Evolutionary conservation across 1,284 basidiomycete genomes (phyloP), one percentile per base, ranked within the genome.

Genomic region (Vanrija humicola): DNA sequence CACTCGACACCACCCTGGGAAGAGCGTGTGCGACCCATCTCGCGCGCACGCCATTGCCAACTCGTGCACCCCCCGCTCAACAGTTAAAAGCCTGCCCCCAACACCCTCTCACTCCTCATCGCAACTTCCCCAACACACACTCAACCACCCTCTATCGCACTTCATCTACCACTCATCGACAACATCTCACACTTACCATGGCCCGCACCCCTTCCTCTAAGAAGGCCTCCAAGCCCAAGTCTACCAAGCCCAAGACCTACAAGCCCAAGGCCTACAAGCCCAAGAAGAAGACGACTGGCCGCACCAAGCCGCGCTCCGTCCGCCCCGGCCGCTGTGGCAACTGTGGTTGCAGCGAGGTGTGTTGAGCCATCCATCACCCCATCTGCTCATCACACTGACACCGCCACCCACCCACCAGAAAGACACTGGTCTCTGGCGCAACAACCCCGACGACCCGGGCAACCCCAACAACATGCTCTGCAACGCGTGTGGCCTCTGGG

Each of bases 401-500:
- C 10, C 28, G 28, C 28, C 28, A 28, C 28, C 10, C 15, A 15
- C 18, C 16, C 34, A n/a, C 21, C 19, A 54, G 52, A 43, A n/a
- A 18, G 39, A 54, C 9, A 54, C 52, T 16, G 34, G 23, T 3
- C 43, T 54, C 39, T 54, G 52, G 52, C 52, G 52, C 38, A 34
- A 38, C n/a, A 48, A 54, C 39, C 46, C 46, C 5, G 40, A 21
- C 19, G 47, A 48, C 40, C n/a, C 18, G 1, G 18, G 43, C 25
- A 34, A 29, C 26, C 29, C 26, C 21, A 45, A 45, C 19, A 28
- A 45, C 43, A 52, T 44, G 43, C 43, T 39, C 23, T 48, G 47
- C 47, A 48, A 48, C 21, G 47, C 47, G 0, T 61, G 59, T 40
- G 59, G 59, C 4, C 50, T 61, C 21, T 61, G 59, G 59, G 59